A percentile compares a stretch with the other conserved stretches of the same genome.
phyloP scores from a whole-genome alignment of 257 asterid genomes.

The Salvia rosmarinus region DNA sequence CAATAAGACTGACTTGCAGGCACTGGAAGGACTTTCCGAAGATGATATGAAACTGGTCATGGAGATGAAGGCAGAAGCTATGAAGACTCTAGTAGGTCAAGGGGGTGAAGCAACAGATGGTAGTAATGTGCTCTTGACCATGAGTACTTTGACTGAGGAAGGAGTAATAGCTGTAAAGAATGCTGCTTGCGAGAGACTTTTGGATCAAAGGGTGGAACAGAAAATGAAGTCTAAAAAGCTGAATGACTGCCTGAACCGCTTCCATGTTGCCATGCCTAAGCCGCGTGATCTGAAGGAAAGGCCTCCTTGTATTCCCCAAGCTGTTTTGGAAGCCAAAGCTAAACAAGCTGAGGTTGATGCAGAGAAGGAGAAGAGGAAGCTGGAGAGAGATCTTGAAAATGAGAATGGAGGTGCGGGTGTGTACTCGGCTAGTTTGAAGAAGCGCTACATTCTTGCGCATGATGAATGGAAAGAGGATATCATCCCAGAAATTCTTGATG shows the following conservation, averaged over 20 bases:
- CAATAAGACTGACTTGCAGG: constrained; percentile 93
- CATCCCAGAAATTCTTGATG: constrained; percentile 87
- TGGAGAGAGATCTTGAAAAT: constrained; percentile 86
- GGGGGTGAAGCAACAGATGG: constrained; percentile 83
- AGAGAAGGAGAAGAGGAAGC: constrained; percentile 67
- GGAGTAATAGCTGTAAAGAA: constrained; percentile 92
- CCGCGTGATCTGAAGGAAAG: constrained; percentile 90
- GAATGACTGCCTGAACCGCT: constrained; percentile 84
- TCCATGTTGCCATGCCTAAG: constrained; percentile 92
- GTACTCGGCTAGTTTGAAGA: constrained; percentile 92
- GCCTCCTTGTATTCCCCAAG: constrained; percentile 79
- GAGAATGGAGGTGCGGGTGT: constrained; percentile 99
- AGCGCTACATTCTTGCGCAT: constrained; percentile 74
- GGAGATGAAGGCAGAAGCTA: constrained; percentile 93
- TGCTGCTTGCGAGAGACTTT: constrained; percentile 88
- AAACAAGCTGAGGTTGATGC: constrained; percentile 59
- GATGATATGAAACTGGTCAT: constrained; percentile 80
- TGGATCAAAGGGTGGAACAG: constrained; percentile 88
- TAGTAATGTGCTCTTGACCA: constrained; percentile 71
- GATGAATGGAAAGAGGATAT: constrained; percentile 92
- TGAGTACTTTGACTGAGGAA: constrained; percentile 91
- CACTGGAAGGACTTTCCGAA: constrained; percentile 72
- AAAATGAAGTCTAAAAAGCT: constrained; percentile 92
- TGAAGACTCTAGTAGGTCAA: constrained; percentile 84
- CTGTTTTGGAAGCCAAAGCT: constrained; percentile 77